Evolutionary conservation across 1,139 yeast genomes (phyloP).

Genomic region (Saccharomyces pastorianus): DNA sequence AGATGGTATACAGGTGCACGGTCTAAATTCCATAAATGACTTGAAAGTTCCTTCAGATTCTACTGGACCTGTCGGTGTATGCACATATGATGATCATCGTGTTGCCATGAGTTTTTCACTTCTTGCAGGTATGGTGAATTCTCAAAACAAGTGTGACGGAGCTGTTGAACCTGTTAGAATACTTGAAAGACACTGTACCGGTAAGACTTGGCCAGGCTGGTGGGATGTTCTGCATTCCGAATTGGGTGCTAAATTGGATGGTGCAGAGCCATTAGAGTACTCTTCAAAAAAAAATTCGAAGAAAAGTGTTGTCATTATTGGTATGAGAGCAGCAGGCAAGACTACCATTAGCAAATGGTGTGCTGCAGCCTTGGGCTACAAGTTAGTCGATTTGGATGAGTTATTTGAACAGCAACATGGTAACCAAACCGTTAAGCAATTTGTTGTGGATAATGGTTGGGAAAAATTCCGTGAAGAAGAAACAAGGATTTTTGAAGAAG

Average conservation of each 20-base stretch:
- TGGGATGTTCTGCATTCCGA: conserved; percentile 83
- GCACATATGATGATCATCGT: conserved; percentile 90
- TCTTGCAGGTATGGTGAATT: conserved; percentile 48
- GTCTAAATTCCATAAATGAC: conserved; percentile 41
- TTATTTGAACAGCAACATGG: conserved; percentile 49
- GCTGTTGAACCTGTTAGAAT: conserved; percentile 54
- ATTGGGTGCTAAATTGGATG: conserved; percentile 60
- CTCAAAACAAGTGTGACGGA: conserved; percentile 31
- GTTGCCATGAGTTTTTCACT: conserved; percentile 97
- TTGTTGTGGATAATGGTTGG: conserved; percentile 73
- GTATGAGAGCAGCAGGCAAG: conserved; percentile 98
- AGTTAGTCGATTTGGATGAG: conserved; percentile 70
- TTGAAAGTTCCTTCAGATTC: conserved; percentile 44
- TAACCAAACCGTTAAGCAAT: conserved; percentile 54
- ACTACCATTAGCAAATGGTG: conserved; percentile 79
- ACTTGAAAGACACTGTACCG: conserved; percentile 84
- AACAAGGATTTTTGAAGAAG: conserved; percentile 47
- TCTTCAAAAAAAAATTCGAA: conserved; percentile 13
- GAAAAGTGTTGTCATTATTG: conserved; percentile 69
- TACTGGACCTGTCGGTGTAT: conserved; percentile 46
- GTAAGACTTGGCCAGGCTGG: conserved; percentile 99
- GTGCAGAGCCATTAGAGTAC: conserved; percentile 44
- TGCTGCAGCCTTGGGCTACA: conserved; percentile 62
- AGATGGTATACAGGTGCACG: conserved; percentile 86
- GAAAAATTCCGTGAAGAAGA: conserved; percentile 72